Conservation (phyloP, 371 early-diverging fungal species). For the Entomophthora muscae region DNA sequence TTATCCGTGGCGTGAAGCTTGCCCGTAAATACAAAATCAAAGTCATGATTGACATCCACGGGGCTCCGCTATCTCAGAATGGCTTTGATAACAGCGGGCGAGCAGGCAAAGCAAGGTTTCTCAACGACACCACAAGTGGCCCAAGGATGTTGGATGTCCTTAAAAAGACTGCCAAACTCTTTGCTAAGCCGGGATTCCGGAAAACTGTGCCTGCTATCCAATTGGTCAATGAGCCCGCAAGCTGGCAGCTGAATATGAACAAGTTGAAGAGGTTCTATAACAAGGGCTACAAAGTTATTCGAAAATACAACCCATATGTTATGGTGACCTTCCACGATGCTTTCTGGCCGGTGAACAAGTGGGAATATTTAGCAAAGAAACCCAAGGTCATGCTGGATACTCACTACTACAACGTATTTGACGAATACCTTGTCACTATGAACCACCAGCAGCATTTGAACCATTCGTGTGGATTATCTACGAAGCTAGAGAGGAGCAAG, state of each 20-base stretch:
- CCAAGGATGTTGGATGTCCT: conserved; percentile 21
- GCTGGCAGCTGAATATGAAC: conserved; percentile 18
- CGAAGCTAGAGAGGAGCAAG: conserved; percentile 6
- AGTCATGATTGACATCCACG: conserved; percentile 41
- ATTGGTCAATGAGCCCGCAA: conserved; percentile 22
- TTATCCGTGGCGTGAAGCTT: conserved; percentile 39
- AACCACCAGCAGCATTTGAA: too few species aligned
- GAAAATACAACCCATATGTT: neutral
- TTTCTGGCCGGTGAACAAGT: neutral
- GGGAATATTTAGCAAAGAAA: too few species aligned
- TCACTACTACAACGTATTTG: too few species aligned
- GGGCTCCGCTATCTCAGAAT: conserved; percentile 56
- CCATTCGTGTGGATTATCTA: conserved; percentile 13
- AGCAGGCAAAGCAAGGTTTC: too few species aligned
- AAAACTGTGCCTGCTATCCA: conserved; percentile 14
- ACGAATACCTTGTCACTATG: too few species aligned
- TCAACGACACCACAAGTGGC: conserved; percentile 41
- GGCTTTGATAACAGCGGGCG: too few species aligned
- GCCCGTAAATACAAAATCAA: too few species aligned
- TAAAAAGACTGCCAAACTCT: neutral
- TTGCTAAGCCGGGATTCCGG: conserved; percentile 8
- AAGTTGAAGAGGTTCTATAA: conserved; percentile 8
- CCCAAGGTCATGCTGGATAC: too few species aligned
- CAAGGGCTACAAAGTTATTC: conserved; percentile 1
- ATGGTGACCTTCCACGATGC: too few species aligned